Evolutionary conservation across 345 rosid species (phyloP).

Genomic region (Arabidopsis thaliana): TAIR10.1 NC_003071.7:10923501-10924000

Average conservation of each 20-base stretch:
- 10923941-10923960: slow-evolving; percentile 27
- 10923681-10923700: slow-evolving; percentile 98
- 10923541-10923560: slow-evolving; percentile 96
- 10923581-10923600: slow-evolving; percentile 84
- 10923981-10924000: slow-evolving; percentile 12
- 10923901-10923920: slow-evolving; percentile 92
- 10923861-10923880: slow-evolving; percentile 77
- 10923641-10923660: slow-evolving; percentile 95
- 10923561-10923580: slow-evolving; percentile 99
- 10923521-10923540: slow-evolving; percentile 96
- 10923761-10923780: slow-evolving; percentile 9
- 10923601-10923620: slow-evolving; percentile 74
- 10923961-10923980: slow-evolving; percentile 10
- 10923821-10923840: slow-evolving; percentile 3
- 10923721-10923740: slow-evolving; percentile 81
- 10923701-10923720: slow-evolving; percentile 94
- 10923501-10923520: slow-evolving; percentile 94
- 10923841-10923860: slow-evolving; percentile 27
- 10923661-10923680: slow-evolving; percentile 96
- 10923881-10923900: slow-evolving; percentile 94
- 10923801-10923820: slow-evolving; percentile 7
- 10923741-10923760: slow-evolving; percentile 31
- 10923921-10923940: slow-evolving; percentile 78
- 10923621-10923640: slow-evolving; percentile 67
- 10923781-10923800: neutral